phyloP scores from a whole-genome alignment of 2,329 filamentous ascomycete genomes.

The Bipolaris cookei region DNA sequence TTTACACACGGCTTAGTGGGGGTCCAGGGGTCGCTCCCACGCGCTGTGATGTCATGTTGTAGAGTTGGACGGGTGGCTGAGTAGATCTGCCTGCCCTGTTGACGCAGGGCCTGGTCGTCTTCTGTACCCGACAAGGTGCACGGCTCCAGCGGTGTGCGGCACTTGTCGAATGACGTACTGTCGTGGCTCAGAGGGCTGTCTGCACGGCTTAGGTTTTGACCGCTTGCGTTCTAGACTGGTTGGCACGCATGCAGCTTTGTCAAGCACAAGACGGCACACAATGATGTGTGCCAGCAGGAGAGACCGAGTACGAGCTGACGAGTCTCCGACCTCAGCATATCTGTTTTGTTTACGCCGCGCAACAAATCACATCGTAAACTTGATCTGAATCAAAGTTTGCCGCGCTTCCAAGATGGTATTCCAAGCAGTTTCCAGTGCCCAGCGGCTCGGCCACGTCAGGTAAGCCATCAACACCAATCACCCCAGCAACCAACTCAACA shows the following conservation, averaged over 20 bases:
- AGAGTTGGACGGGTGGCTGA: slow-evolving; percentile 6
- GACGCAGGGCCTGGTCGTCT: slow-evolving; percentile 14
- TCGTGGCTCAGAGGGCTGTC: not conserved
- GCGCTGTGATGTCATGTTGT: slow-evolving; percentile 34
- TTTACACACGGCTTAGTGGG: not conserved
- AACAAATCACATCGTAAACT: slow-evolving; percentile 3
- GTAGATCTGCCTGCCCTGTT: slow-evolving; percentile 16
- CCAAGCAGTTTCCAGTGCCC: slow-evolving; percentile 21
- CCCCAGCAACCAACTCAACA: slow-evolving; percentile 37
- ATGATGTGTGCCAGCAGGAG: not conserved
- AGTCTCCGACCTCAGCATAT: too few species aligned
- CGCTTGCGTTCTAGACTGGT: not conserved
- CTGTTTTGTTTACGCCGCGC: not conserved
- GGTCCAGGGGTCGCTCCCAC: not conserved
- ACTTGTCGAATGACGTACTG: slow-evolving; percentile 7
- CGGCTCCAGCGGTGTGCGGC: not conserved
- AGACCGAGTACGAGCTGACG: too few species aligned
- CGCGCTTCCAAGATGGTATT: slow-evolving; percentile 17
- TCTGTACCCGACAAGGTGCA: not conserved
- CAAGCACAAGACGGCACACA: not conserved
- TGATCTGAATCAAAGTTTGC: not conserved
- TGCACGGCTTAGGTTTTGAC: not conserved
- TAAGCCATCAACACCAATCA: slow-evolving; percentile 33
- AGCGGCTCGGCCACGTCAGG: slow-evolving; percentile 36
- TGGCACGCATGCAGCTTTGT: not conserved